phyloP scores from a whole-genome alignment of 1,284 basidiomycete genomes.

The Clitocybe nebularis region DNA sequence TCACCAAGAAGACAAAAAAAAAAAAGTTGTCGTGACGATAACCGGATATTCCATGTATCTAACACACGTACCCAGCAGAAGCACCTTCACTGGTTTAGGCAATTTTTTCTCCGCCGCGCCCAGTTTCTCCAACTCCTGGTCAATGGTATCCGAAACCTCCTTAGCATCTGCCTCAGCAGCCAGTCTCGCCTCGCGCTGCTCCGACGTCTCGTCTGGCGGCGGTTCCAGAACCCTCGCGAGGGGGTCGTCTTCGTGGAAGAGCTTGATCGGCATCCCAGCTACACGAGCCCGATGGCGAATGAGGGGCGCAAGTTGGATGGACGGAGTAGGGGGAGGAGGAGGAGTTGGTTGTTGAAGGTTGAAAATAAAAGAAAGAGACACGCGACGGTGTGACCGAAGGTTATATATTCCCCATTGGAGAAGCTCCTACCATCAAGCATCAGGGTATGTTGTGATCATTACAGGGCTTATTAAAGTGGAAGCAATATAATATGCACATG shows the following conservation, averaged over 20 bases:
- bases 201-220: constrained; percentile 52
- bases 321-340: constrained; percentile 1
- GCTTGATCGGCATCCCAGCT: constrained; percentile 9
- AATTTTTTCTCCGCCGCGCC: constrained; percentile 46
- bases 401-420: not conserved
- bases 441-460: constrained; percentile 1
- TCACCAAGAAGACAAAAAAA: not conserved
- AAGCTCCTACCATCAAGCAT: constrained; percentile 1
- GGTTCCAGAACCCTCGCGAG: constrained; percentile 49
- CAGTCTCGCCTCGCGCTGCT: constrained; percentile 47
- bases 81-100: constrained; percentile 57
- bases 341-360: constrained; percentile 1
- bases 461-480: not conserved
- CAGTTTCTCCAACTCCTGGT: constrained; percentile 61
- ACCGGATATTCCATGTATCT: too few relatives aligned
- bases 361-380: not conserved
- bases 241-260: constrained; percentile 43
- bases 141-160: constrained; percentile 62
- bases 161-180: constrained; percentile 56
- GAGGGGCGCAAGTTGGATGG: not conserved
- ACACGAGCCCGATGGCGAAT: not conserved
- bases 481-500: constrained; percentile 3
- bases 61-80: constrained; percentile 67
- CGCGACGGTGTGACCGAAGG: not conserved
- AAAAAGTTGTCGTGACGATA: not conserved